Evolutionary conservation across 2,329 filamentous ascomycete genomes (phyloP).

Genomic region (Gaeumannomyces sp.): DNA sequence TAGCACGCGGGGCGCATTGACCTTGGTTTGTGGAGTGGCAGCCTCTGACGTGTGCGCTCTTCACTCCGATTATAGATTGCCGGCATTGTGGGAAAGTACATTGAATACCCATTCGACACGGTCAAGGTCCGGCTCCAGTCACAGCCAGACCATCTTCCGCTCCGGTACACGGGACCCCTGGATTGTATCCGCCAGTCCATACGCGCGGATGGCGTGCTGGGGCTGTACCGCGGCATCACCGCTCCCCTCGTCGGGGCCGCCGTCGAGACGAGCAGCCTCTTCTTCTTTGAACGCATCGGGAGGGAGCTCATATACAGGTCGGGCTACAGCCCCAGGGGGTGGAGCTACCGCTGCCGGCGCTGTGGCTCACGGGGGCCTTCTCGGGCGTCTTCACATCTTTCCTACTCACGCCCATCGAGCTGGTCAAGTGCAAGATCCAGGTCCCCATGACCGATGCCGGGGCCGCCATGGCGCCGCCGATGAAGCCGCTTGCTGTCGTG

Average conservation of each 20-base stretch:
- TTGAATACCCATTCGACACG: constrained; percentile 98
- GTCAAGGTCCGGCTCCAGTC: constrained; percentile 96
- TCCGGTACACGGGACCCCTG: constrained; percentile 77
- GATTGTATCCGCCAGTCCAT: constrained; percentile 92
- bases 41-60: not conserved
- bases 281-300: constrained; percentile 80
- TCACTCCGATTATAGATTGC: constrained; percentile 49
- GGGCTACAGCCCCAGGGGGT: constrained; percentile 42
- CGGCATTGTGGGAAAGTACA: constrained; percentile 86
- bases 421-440: constrained; percentile 98
- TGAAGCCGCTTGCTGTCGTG: constrained; percentile 66
- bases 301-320: constrained; percentile 56
- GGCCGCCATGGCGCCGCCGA: constrained; percentile 33
- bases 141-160: constrained; percentile 78
- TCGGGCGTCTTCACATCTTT: constrained; percentile 86
- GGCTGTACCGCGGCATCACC: constrained; percentile 87
- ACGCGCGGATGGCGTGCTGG: constrained; percentile 67
- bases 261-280: constrained; percentile 84
- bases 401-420: constrained; percentile 87
- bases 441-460: constrained; percentile 50
- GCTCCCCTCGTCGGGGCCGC: constrained; percentile 88
- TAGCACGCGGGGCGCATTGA: not conserved
- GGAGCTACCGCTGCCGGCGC: constrained; percentile 64
- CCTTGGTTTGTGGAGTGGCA: too few relatives aligned
- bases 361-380: constrained; percentile 76